A percentile compares a stretch with the other conserved stretches of the same genome.
Evolutionary conservation across 2,329 filamentous ascomycete genomes (phyloP).

Genomic region (Diplodia mutila): DNA sequence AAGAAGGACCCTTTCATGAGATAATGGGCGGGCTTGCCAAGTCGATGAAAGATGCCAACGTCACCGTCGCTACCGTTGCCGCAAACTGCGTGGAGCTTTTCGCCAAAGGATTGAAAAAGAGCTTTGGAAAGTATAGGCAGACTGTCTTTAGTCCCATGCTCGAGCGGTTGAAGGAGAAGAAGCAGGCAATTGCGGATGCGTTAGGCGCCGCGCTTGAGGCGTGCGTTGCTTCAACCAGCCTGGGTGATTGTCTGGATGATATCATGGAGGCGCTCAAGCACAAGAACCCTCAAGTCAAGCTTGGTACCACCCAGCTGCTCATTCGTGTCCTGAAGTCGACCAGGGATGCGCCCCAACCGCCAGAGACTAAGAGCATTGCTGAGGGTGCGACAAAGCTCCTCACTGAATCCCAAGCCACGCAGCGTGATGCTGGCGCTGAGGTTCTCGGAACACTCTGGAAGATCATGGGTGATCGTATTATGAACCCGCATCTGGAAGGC

Average conservation of each 20-base stretch:
- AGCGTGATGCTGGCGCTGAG: conserved; percentile 88
- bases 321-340: conserved; percentile 84
- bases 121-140: conserved; percentile 79
- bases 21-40: conserved; percentile 84
- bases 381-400: conserved; percentile 88
- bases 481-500: conserved; percentile 89
- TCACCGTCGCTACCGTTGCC: conserved; percentile 89
- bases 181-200: conserved; percentile 83
- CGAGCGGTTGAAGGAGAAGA: conserved; percentile 97
- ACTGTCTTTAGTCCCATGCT: conserved; percentile 86
- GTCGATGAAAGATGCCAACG: conserved; percentile 98
- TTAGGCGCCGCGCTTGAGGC: conserved; percentile 82
- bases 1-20: conserved; percentile 86
- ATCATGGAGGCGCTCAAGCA: conserved; percentile 81
- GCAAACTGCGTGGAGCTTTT: conserved; percentile 90
- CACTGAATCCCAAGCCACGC: conserved; percentile 82
- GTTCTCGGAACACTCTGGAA: conserved; percentile 96
- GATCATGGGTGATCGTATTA: conserved; percentile 93
- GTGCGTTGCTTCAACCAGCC: conserved; percentile 66
- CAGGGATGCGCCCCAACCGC: conserved; percentile 78
- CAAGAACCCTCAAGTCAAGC: conserved; percentile 98
- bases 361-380: conserved; percentile 83
- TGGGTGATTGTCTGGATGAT: conserved; percentile 90
- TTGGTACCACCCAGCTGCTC: conserved; percentile 92
- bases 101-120: conserved; percentile 79